A percentile compares a stretch with the other conserved stretches of the same genome.
These are phyloP conservation scores for Hypoxylon intermedium DNA, from an alignment of 495 filamentous ascomycete genomes.

Conservation along the genomic window DNA sequence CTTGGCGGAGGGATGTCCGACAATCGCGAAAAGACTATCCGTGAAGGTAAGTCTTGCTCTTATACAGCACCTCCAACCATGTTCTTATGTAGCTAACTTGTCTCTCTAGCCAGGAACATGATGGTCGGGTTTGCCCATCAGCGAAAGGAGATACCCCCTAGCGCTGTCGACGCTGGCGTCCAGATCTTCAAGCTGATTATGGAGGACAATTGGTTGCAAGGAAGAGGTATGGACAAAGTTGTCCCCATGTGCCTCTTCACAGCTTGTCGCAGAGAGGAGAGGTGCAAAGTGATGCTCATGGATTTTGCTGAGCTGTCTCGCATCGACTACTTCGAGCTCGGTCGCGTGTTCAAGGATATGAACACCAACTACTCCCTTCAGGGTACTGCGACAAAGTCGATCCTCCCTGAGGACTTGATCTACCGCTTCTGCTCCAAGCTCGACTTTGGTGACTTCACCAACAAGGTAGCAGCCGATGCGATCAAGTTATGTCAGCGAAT, in stretches of 20 bases:
- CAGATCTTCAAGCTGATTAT: conserved; percentile 81
- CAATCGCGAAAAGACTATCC: conserved; percentile 72
- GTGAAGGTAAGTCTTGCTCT: conserved; percentile 59
- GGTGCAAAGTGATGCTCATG: conserved; percentile 81
- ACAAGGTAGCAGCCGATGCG: conserved; percentile 84
- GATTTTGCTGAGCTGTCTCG: conserved; percentile 87
- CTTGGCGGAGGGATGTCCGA: conserved; percentile 51
- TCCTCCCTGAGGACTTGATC: conserved; percentile 86
- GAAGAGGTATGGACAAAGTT: conserved; percentile 82
- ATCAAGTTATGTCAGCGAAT: conserved; percentile 86
- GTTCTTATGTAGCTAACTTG: conserved; percentile 11
- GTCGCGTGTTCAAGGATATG: conserved; percentile 79
- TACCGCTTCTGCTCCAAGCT: conserved; percentile 86
- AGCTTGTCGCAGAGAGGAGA: conserved; percentile 71
- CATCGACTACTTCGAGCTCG: conserved; percentile 89
- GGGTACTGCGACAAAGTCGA: conserved; percentile 57
- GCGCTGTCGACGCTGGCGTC: conserved; percentile 66
- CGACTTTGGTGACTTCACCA: conserved; percentile 80
- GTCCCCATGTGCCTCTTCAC: conserved; percentile 87
- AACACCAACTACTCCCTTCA: conserved; percentile 68
- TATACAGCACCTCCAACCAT: background rate
- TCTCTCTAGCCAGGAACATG: conserved; percentile 41
- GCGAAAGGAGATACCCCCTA: conserved; percentile 62
- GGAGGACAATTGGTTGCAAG: conserved; percentile 82
- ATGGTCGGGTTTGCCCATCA: conserved; percentile 55